Percentiles rank a stretch among this genome's conserved stretches.
Evolutionary conservation across 1,284 basidiomycete genomes (phyloP).

Genomic region (Ustilago shanxiensis): DNA sequence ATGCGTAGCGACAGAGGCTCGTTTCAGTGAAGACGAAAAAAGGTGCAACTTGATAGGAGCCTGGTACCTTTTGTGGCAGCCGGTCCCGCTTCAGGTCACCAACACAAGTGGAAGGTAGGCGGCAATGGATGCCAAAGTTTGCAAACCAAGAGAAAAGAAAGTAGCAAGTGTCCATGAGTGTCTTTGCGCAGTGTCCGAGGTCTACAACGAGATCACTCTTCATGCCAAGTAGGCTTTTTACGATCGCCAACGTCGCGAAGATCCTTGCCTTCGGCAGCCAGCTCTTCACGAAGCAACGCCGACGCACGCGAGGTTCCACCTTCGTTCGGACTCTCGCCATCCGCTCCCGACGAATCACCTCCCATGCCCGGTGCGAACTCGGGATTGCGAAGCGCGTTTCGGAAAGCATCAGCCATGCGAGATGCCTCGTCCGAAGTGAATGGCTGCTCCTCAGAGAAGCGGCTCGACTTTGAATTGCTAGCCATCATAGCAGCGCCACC

Average conservation of each 20-base stretch:
- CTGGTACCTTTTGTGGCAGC: not conserved
- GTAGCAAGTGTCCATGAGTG: slow-evolving; percentile 9
- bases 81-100: not conserved
- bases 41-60: slow-evolving; percentile 1
- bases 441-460: slow-evolving; percentile 45
- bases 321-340: slow-evolving; percentile 42
- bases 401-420: slow-evolving; percentile 60
- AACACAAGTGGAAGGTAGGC: not conserved
- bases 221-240: slow-evolving; percentile 54
- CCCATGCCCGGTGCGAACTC: slow-evolving; percentile 42
- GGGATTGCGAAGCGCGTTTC: slow-evolving; percentile 55
- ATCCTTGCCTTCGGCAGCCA: slow-evolving; percentile 56
- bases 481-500: slow-evolving; percentile 38
- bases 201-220: slow-evolving; percentile 20
- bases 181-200: not conserved
- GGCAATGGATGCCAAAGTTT: no score
- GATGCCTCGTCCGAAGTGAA: slow-evolving; percentile 62
- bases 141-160: not conserved
- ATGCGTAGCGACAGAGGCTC: not conserved
- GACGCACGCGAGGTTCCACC: slow-evolving; percentile 23
- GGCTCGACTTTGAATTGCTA: slow-evolving; percentile 22
- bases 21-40: not conserved
- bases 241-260: slow-evolving; percentile 51
- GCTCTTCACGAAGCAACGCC: slow-evolving; percentile 51
- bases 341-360: slow-evolving; percentile 33